Conservation (phyloP, 2,329 filamentous ascomycete species). For the Fusarium abutilonis region DNA sequence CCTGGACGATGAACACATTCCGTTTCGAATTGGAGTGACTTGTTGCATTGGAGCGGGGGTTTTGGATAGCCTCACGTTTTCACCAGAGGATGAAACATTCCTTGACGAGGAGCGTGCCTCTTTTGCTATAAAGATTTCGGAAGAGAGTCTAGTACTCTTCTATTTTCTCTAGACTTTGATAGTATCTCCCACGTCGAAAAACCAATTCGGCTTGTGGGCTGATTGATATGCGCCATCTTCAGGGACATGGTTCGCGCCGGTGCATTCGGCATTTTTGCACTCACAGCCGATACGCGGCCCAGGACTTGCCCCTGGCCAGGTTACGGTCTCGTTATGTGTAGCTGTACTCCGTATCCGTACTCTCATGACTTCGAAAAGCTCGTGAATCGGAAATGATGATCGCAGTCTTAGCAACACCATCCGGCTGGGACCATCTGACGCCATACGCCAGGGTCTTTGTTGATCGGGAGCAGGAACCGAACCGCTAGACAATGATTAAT, state of each 20-base stretch:
- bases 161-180: constrained; percentile 1
- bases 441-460: constrained; percentile 21
- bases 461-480: neutral
- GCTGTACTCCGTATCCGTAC: constrained; percentile 21
- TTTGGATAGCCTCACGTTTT: constrained; percentile 8
- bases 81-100: constrained; percentile 14
- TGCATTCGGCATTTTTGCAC: constrained; percentile 17
- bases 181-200: neutral
- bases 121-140: neutral
- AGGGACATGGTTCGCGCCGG: constrained; percentile 37
- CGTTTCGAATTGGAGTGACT: constrained; percentile 28
- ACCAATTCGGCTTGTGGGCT: constrained; percentile 33
- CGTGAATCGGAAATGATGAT: constrained; percentile 1
- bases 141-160: neutral
- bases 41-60: constrained; percentile 20
- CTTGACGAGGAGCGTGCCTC: constrained; percentile 3
- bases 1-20: constrained; percentile 26
- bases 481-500: neutral
- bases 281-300: constrained; percentile 6
- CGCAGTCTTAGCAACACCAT: constrained; percentile 8
- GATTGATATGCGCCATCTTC: constrained; percentile 17
- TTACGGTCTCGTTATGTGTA: constrained; percentile 13
- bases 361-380: constrained; percentile 1
- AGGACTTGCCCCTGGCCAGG: constrained; percentile 19
- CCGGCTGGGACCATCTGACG: constrained; percentile 21